Evolutionary conservation across 2,329 filamentous ascomycete genomes (phyloP).

Genomic region (Macroventuria anomochaeta): DNA sequence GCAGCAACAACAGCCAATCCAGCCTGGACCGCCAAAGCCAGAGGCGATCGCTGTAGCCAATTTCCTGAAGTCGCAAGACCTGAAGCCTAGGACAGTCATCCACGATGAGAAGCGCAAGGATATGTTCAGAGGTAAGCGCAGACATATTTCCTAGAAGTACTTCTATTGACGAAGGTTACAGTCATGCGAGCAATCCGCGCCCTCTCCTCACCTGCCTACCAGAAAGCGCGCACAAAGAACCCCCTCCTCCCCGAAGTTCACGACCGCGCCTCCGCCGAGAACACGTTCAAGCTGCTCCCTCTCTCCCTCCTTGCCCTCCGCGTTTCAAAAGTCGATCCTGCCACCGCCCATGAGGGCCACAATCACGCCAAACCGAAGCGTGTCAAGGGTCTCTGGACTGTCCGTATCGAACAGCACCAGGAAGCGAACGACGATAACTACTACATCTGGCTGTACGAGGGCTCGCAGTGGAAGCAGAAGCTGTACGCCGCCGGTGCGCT

Average conservation of each 20-base stretch:
- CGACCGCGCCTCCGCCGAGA: constrained; percentile 87
- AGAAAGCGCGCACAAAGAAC: constrained; percentile 88
- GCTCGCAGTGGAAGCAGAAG: constrained; percentile 91
- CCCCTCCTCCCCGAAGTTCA: constrained; percentile 85
- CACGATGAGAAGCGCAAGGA: constrained; percentile 96
- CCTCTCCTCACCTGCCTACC: constrained; percentile 86
- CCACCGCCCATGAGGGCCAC: constrained; percentile 71
- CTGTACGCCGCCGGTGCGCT: constrained; percentile 86
- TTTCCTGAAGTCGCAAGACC: constrained; percentile 80
- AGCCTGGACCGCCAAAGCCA: constrained; percentile 83
- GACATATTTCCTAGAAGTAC: background rate
- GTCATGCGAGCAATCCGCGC: constrained; percentile 96
- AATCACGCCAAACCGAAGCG: constrained; percentile 71
- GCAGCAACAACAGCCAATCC: constrained; percentile 64
- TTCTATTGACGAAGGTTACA: constrained; percentile 46
- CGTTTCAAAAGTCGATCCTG: constrained; percentile 77
- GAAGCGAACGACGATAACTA: constrained; percentile 86
- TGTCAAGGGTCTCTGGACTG: constrained; percentile 94
- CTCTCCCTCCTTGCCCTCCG: constrained; percentile 92
- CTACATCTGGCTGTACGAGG: constrained; percentile 97
- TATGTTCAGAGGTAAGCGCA: constrained; percentile 83
- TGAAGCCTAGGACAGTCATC: constrained; percentile 91
- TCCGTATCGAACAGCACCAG: constrained; percentile 94
- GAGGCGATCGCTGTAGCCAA: constrained; percentile 87
- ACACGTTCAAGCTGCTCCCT: constrained; percentile 92